These are phyloP conservation scores for Leonotis leonurus DNA, from an alignment of 257 asterid genomes.

Conservation along the genomic window DNA sequence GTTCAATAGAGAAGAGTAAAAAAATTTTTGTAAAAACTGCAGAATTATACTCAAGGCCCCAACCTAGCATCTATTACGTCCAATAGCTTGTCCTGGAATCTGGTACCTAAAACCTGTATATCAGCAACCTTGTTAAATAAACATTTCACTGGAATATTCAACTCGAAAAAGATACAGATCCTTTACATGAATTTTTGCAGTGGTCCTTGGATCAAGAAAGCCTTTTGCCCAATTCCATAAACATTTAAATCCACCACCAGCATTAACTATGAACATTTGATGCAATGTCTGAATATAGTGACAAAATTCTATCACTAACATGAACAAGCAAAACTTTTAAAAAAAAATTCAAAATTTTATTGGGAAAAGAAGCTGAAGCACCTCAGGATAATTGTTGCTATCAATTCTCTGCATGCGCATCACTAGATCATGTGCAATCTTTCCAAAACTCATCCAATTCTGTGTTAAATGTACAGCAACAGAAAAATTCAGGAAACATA, in stretches of 20 bases:
- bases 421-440: constrained; percentile 76
- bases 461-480: constrained; percentile 27
- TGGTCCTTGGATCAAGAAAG: constrained; percentile 88
- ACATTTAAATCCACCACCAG: constrained; percentile 84
- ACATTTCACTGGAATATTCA: background rate
- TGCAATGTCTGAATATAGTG: constrained; percentile 66
- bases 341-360: background rate
- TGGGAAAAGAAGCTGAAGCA: constrained; percentile 27
- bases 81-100: constrained; percentile 63
- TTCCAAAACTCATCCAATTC: constrained; percentile 97
- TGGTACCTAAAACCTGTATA: constrained; percentile 74
- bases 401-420: constrained; percentile 92
- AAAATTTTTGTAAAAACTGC: background rate
- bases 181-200: constrained; percentile 80
- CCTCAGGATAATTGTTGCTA: constrained; percentile 98
- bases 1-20: constrained; percentile 8
- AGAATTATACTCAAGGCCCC: constrained; percentile 11
- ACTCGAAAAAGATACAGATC: constrained; percentile 1
- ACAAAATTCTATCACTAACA: constrained; percentile 18
- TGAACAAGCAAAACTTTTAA: background rate
- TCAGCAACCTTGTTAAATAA: constrained; percentile 21
- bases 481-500: background rate
- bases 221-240: constrained; percentile 79
- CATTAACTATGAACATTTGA: constrained; percentile 91
- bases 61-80: constrained; percentile 78